Conservation (phyloP, 2,329 filamentous ascomycete species). For the Zymoseptoria crescenta region DNA sequence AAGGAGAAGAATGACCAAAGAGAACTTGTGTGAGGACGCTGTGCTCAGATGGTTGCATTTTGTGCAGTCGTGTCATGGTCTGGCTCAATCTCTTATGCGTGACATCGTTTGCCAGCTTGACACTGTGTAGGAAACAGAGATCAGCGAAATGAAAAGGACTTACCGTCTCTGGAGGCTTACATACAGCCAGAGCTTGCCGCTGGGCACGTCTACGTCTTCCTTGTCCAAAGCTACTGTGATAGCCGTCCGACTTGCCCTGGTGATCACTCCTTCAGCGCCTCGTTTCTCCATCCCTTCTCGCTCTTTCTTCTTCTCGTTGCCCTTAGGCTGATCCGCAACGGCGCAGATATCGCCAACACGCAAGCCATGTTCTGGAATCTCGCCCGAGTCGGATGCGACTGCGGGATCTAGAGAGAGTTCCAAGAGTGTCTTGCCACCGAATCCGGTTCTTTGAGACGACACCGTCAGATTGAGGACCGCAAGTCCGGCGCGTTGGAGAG, state of each 20-base stretch:
- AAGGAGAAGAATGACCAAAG: constrained; percentile 51
- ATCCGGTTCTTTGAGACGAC: constrained; percentile 70
- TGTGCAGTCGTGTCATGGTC: constrained; percentile 53
- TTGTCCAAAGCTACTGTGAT: constrained; percentile 64
- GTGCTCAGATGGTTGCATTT: constrained; percentile 48
- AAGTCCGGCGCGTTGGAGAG: constrained; percentile 68
- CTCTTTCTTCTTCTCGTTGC: constrained; percentile 62
- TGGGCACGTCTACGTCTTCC: constrained; percentile 49
- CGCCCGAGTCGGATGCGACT: constrained; percentile 39
- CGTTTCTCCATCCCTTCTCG: constrained; percentile 61
- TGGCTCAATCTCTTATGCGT: constrained; percentile 59
- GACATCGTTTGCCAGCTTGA: constrained; percentile 60
- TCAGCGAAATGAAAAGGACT: constrained; percentile 13
- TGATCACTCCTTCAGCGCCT: constrained; percentile 63
- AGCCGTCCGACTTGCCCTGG: constrained; percentile 50
- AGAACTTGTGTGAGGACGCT: constrained; percentile 53
- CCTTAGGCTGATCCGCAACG: constrained; percentile 65
- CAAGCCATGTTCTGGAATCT: constrained; percentile 66
- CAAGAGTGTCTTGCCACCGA: constrained; percentile 84
- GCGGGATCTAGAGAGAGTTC: constrained; percentile 72
- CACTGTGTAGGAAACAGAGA: constrained; percentile 34
- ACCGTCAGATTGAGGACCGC: constrained; percentile 70
- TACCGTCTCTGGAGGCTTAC: constrained; percentile 28
- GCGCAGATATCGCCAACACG: constrained; percentile 71
- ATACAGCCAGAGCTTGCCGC: constrained; percentile 54